A percentile compares a stretch with the other conserved stretches of the same genome.
Conservation (phyloP, 169 alveolate species). For the Amoebophrya sp. region DNA sequence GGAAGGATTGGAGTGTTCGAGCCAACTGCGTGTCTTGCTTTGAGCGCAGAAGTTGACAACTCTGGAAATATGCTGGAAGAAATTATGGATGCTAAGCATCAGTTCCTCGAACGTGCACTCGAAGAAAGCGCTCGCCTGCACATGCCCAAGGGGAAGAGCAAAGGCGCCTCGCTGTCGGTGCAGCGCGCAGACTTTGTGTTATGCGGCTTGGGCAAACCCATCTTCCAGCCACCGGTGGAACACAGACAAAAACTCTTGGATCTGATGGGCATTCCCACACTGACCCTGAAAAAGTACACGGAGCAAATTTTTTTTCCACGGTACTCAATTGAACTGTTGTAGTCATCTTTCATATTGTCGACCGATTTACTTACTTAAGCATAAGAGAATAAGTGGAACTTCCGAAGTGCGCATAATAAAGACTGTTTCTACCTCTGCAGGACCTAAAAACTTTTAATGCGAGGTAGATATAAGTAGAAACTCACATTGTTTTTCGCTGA, state of each 20-base stretch:
- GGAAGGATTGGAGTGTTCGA: neutral
- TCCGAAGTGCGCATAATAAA: neutral
- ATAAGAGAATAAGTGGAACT: neutral
- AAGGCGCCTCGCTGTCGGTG: neutral
- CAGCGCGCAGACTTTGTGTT: neutral
- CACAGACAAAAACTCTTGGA: neutral
- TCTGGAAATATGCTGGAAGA: neutral
- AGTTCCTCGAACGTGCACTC: neutral
- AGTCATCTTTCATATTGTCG: no score
- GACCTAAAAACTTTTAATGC: neutral
- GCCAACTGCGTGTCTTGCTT: neutral
- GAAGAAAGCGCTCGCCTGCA: neutral
- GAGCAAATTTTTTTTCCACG: neutral
- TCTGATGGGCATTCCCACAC: neutral
- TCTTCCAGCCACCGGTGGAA: neutral
- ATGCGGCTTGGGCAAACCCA: neutral
- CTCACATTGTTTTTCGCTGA: neutral
- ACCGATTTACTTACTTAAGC: no score
- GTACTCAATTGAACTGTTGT: no score
- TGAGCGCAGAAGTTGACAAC: neutral
- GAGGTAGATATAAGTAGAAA: neutral
- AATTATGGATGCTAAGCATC: neutral
- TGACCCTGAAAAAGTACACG: neutral
- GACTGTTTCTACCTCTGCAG: neutral
- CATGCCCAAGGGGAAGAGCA: neutral